Evolutionary conservation across 1,284 basidiomycete species (phyloP).

Genomic region (Golubevia sp.): DNA sequence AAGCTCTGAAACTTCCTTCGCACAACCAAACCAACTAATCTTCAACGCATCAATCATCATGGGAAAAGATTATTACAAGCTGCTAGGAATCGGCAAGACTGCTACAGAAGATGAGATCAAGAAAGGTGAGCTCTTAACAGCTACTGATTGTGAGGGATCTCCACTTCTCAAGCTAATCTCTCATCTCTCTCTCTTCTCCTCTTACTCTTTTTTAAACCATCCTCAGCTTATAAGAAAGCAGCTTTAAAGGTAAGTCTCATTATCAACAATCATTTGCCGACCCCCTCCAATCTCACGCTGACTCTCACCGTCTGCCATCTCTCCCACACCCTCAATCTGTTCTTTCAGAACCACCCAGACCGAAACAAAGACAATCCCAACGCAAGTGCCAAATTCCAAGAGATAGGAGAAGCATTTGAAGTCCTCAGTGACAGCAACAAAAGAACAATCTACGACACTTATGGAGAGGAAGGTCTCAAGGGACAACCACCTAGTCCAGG

Average conservation of each 20-base stretch:
- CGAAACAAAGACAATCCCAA: slow-evolving; percentile 59
- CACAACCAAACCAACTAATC: no score
- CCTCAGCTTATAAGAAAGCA: slow-evolving; percentile 54
- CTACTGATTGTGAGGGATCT: no score
- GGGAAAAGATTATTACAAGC: slow-evolving; percentile 60
- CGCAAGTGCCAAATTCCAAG: slow-evolving; percentile 59
- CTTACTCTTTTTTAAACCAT: neutral
- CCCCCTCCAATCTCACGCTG: neutral
- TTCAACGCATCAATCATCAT: no score
- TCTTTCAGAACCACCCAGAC: slow-evolving; percentile 52
- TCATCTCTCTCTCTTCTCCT: neutral
- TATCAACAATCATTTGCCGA: no score
- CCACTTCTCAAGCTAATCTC: neutral
- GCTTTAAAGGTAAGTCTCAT: no score
- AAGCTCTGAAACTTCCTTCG: no score
- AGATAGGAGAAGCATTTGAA: slow-evolving; percentile 59
- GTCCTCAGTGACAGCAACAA: slow-evolving; percentile 60
- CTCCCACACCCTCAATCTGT: neutral
- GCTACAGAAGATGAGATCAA: slow-evolving; percentile 56
- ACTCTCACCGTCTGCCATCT: neutral
- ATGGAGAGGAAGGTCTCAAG: slow-evolving; percentile 57
- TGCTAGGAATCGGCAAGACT: slow-evolving; percentile 51
- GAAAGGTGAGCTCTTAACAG: slow-evolving; percentile 31
- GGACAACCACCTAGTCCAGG: slow-evolving; percentile 17
- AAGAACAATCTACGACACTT: slow-evolving; percentile 56